Evolutionary conservation across 78 protist genomes (phyloP).

Genomic region (Tieghemostelium lacteum): DNA sequence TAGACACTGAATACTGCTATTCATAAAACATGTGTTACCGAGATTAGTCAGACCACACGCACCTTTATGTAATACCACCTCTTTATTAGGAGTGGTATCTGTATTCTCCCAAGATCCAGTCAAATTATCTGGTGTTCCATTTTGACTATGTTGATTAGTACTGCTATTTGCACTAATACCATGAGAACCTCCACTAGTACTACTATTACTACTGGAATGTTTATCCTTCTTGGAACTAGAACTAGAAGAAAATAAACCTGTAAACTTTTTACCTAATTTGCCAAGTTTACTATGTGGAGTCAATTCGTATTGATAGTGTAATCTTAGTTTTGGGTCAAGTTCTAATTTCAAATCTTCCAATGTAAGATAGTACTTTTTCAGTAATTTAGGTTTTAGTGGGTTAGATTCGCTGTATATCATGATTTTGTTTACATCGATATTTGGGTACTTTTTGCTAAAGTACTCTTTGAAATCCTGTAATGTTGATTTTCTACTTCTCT

Average conservation of each 20-base stretch:
- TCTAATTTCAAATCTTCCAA: conserved; percentile 69
- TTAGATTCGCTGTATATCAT: neutral
- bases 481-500: conserved; percentile 29
- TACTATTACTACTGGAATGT: neutral
- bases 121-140: conserved; percentile 20
- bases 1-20: conserved; percentile 94
- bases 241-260: neutral
- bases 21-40: conserved; percentile 97
- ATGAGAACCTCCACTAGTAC: neutral
- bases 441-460: conserved; percentile 16
- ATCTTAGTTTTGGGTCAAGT: neutral
- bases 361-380: conserved; percentile 9
- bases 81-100: neutral
- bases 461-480: conserved; percentile 27
- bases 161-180: neutral
- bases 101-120: neutral
- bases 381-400: conserved; percentile 1
- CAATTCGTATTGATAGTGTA: neutral
- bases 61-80: neutral
- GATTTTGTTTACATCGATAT: conserved; percentile 15
- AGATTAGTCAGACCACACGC: conserved; percentile 77
- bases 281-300: neutral
- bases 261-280: neutral
- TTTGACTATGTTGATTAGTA: neutral
- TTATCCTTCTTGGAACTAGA: neutral